Conservation (phyloP, 768 basidiomycete genomes). For the Dacryopinax spathularia region DNA sequence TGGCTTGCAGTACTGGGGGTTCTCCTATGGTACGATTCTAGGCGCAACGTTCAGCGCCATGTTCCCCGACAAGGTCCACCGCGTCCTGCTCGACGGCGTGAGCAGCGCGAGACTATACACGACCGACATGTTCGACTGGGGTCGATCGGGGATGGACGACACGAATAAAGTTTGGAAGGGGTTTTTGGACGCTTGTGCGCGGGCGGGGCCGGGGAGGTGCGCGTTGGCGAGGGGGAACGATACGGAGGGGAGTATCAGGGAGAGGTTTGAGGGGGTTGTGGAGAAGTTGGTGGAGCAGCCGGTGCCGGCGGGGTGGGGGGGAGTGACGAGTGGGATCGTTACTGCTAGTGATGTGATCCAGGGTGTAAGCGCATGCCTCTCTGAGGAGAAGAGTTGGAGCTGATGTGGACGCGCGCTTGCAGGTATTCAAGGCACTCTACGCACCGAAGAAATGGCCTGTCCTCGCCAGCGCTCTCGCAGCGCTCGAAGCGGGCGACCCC, state of each 20-base stretch:
- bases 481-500: slow-evolving; percentile 3
- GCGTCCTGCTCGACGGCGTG: slow-evolving; percentile 11
- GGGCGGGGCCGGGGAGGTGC: slow-evolving; percentile 10
- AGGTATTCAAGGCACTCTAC: neutral
- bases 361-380: slow-evolving; percentile 3
- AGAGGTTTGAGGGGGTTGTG: neutral
- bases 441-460: slow-evolving; percentile 5
- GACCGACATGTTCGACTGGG: neutral
- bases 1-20: slow-evolving; percentile 18
- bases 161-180: neutral
- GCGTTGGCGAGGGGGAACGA: slow-evolving; percentile 2
- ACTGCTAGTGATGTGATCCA: slow-evolving; percentile 7
- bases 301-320: slow-evolving; percentile 5
- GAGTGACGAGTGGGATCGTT: slow-evolving; percentile 7
- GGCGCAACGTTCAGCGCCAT: slow-evolving; percentile 16
- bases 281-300: slow-evolving; percentile 6
- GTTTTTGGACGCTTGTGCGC: slow-evolving; percentile 10
- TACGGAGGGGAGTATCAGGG: slow-evolving; percentile 1
- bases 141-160: neutral
- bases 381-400: neutral
- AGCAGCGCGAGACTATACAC: neutral
- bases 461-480: slow-evolving; percentile 8
- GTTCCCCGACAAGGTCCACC: slow-evolving; percentile 16
- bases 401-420: neutral
- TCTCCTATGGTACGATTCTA: slow-evolving; percentile 17